Evolutionary conservation across 208 protist genomes (phyloP), one percentile per base, ranked within the genome.

Genomic region (Blastocrithidia nonstop): DNA sequence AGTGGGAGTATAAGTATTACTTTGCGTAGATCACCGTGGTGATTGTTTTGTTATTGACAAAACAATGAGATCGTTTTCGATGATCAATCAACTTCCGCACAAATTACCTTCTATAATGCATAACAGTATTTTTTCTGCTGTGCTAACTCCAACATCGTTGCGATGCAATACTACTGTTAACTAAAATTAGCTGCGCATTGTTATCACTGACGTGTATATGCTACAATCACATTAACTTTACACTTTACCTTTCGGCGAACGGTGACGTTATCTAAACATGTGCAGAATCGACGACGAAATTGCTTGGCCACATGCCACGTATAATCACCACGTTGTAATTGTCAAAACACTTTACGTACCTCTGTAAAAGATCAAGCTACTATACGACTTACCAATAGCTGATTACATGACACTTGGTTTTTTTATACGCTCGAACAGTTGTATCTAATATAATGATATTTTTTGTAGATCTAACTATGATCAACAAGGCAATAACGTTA

Each of bases 141-240:
- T 72, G 71, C 31, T 45, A 86, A 15, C 88, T 91, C 50, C 57
- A 59, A 35, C 66, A 1, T 22, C 88, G n/a, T 57, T 61, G 15
- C 56, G 77, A 13, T 80, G 71, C 15, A 74, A 67, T 36, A 21
- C 72, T 28, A 65, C 51, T 27, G 57, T 54, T 35, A 35, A 61
- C 16, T 71, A 91, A 19, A 78, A 69, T 50, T n/a, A n/a, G n/a
- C n/a, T n/a, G n/a, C 60, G 71, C 22, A 76, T 83, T 27, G 69
- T 91, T 37, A 40, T 91, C 9, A 66, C 85, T 31, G 82, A 91
- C 47, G 57, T 91, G 33, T 45, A 86, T 11, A 36, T 66, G 25
- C 86, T 83, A 48, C 54, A 83, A 43, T 67, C 66, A 20, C 59
- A 45, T 23, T 65, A 88, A 24, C 62, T 80, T 9, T 57, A 55